A percentile compares a stretch with the other conserved stretches of the same genome.
Conservation (phyloP, 192 early-diverging fungal genomes). For the Gonapodya sp. region DNA sequence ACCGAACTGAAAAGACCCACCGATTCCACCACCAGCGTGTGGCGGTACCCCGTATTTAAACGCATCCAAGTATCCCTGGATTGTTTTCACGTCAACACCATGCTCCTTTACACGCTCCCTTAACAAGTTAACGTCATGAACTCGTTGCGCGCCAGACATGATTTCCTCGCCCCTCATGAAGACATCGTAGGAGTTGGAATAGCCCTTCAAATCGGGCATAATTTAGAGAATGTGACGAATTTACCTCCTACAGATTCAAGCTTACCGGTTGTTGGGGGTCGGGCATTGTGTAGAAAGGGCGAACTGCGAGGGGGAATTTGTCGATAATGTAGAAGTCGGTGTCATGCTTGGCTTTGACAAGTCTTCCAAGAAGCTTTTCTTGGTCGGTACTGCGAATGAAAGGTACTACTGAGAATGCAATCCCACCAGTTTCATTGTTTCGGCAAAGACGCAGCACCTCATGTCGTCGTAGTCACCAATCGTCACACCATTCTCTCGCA, state of each 20-base stretch:
- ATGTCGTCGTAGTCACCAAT: constrained; percentile 92
- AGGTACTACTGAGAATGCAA: not conserved
- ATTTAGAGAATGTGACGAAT: too few species aligned
- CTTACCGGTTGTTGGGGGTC: constrained; percentile 65
- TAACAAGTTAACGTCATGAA: constrained; percentile 81
- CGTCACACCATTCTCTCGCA: constrained; percentile 78
- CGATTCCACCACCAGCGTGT: constrained; percentile 95
- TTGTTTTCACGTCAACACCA: constrained; percentile 64
- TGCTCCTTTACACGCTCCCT: constrained; percentile 66
- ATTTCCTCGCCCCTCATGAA: constrained; percentile 99
- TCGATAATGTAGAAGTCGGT: constrained; percentile 99
- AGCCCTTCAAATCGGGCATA: constrained; percentile 34
- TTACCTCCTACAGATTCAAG: not conserved
- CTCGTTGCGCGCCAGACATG: constrained; percentile 96
- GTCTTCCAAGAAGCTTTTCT: constrained; percentile 73
- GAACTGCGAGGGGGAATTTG: constrained; percentile 93
- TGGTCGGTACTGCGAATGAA: constrained; percentile 54
- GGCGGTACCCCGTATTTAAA: constrained; percentile 96
- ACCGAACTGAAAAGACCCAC: constrained; percentile 21
- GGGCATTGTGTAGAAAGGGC: constrained; percentile 99
- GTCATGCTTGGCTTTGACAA: constrained; percentile 86
- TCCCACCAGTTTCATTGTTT: not conserved
- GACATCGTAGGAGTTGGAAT: constrained; percentile 99
- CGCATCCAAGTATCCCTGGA: constrained; percentile 85
- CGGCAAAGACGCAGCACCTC: constrained; percentile 34